These are phyloP conservation scores for Coemansia sp. DNA, from an alignment of 192 early-diverging fungal species.

Conservation along the genomic window DNA sequence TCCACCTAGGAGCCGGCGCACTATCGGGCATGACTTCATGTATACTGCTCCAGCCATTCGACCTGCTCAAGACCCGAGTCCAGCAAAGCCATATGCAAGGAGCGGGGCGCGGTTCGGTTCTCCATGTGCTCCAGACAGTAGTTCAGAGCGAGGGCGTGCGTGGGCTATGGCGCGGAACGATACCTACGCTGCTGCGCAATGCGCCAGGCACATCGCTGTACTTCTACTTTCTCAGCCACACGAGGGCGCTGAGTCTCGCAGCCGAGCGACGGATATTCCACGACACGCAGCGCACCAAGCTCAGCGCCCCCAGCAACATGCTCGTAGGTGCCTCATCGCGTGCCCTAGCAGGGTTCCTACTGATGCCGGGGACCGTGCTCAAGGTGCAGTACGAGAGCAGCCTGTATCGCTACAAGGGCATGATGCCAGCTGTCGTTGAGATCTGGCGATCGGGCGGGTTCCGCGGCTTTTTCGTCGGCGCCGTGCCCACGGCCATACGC, in stretches of 20 bases:
- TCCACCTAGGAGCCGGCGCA: conserved; percentile 75
- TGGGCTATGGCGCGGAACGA: conserved; percentile 54
- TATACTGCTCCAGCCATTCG: conserved; percentile 82
- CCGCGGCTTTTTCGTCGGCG: conserved; percentile 82
- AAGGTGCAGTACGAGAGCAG: conserved; percentile 92
- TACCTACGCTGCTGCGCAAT: conserved; percentile 44
- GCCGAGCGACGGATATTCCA: conserved; percentile 17
- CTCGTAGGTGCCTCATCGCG: conserved; percentile 68
- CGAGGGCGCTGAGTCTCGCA: conserved; percentile 19
- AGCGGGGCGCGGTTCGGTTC: neutral
- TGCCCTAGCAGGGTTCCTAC: conserved; percentile 73
- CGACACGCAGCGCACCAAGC: conserved; percentile 20
- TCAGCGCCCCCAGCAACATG: conserved; percentile 65
- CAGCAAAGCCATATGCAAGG: conserved; percentile 56
- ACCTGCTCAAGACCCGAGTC: conserved; percentile 78
- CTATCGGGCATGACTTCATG: conserved; percentile 76
- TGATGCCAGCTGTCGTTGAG: conserved; percentile 61
- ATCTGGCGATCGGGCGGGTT: conserved; percentile 72
- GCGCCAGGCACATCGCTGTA: conserved; percentile 60
- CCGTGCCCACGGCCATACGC: conserved; percentile 79
- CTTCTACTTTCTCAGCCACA: conserved; percentile 58
- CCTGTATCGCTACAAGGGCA: conserved; percentile 75
- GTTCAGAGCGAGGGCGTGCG: conserved; percentile 49
- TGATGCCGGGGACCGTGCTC: conserved; percentile 94
- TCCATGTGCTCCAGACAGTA: conserved; percentile 51